phyloP scores from a whole-genome alignment of 768 basidiomycete genomes.

The Trametes elegans region DNA sequence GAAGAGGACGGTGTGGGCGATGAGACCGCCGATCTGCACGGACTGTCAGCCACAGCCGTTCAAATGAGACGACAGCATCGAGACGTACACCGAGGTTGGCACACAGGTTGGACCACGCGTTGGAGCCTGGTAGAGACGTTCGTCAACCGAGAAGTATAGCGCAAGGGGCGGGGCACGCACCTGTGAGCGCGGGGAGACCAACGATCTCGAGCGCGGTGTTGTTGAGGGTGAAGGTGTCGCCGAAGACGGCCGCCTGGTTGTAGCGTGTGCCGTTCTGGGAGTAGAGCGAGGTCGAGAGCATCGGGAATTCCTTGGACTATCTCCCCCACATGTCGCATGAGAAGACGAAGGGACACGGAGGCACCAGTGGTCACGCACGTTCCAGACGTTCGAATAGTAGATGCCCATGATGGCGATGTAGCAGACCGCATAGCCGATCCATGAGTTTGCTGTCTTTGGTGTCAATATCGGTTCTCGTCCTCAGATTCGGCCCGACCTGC shows the following conservation, averaged over 20 bases:
- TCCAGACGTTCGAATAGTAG: constrained; percentile 65
- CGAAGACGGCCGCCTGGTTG: constrained; percentile 53
- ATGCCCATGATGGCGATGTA: constrained; percentile 53
- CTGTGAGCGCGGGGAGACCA: constrained; percentile 38
- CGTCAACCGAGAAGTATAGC: constrained; percentile 1
- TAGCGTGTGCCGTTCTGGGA: constrained; percentile 53
- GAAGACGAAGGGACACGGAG: constrained; percentile 23
- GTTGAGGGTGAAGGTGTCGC: constrained; percentile 49
- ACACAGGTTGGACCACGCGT: constrained; percentile 49
- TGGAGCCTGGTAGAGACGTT: constrained; percentile 37
- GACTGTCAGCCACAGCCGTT: neutral
- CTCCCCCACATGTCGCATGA: too few species aligned
- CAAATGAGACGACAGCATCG: neutral
- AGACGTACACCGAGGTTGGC: constrained; percentile 38
- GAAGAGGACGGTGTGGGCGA: constrained; percentile 56
- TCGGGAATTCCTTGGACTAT: constrained; percentile 53
- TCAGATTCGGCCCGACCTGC: too few species aligned
- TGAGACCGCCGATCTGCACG: constrained; percentile 53
- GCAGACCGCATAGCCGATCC: constrained; percentile 52
- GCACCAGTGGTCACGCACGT: too few species aligned
- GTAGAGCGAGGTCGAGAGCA: constrained; percentile 61
- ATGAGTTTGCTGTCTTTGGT: constrained; percentile 62
- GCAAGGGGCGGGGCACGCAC: constrained; percentile 8
- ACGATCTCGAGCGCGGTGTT: constrained; percentile 50
- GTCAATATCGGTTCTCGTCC: too few species aligned